Evolutionary conservation across 2,329 filamentous ascomycete genomes (phyloP).

Genomic region (Cryphonectria japonica): DNA sequence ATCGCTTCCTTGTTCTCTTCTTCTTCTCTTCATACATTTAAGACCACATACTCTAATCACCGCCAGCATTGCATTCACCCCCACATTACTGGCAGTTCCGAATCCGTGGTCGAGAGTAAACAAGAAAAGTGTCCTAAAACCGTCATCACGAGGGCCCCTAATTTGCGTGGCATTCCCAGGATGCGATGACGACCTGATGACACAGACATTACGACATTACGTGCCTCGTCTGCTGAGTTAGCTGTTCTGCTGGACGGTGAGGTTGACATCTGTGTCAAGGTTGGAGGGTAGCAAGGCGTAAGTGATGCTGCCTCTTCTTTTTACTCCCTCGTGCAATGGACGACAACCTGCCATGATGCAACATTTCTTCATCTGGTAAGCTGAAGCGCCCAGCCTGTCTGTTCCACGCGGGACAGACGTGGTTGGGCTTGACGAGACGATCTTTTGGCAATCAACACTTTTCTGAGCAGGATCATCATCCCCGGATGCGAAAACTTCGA

Average conservation of each 20-base stretch:
- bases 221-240: not conserved
- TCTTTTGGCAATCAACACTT: constrained; percentile 18
- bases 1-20: constrained; percentile 4
- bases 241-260: not conserved
- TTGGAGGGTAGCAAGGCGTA: constrained; percentile 12
- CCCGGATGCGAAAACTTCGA: not conserved
- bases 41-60: constrained; percentile 40
- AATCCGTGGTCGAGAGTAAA: constrained; percentile 61
- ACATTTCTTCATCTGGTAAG: constrained; percentile 28
- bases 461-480: constrained; percentile 16
- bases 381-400: constrained; percentile 29
- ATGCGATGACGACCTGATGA: constrained; percentile 68
- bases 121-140: constrained; percentile 60
- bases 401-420: constrained; percentile 5
- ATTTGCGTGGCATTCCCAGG: constrained; percentile 61
- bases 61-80: constrained; percentile 42
- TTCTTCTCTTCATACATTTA: constrained; percentile 33
- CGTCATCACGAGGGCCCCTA: constrained; percentile 70
- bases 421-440: constrained; percentile 29
- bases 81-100: constrained; percentile 55
- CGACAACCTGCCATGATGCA: constrained; percentile 23
- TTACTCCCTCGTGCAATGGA: not conserved
- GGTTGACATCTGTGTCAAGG: not conserved
- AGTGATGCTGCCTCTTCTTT: constrained; percentile 11
- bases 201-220: constrained; percentile 13